These are phyloP conservation scores for Yamadazyma friedrichii DNA, from an alignment of 1,139 yeast genomes.

Conservation along the genomic window DNA sequence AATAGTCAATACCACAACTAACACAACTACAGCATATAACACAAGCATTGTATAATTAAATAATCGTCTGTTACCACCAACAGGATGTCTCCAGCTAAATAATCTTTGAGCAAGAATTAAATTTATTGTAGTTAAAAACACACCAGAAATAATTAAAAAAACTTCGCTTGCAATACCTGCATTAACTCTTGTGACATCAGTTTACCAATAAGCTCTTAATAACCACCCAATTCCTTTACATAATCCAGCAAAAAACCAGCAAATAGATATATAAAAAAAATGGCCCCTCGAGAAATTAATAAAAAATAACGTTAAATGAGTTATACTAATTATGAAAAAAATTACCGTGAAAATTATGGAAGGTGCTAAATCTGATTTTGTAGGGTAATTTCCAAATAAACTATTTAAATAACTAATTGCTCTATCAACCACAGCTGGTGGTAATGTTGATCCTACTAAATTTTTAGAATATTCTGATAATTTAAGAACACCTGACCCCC, in stretches of 20 bases:
- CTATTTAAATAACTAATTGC: conserved; percentile 45
- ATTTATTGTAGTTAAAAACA: conserved; percentile 36
- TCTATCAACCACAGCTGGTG: conserved; percentile 33
- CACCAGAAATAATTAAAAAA: conserved; percentile 33
- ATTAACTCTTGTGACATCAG: conserved; percentile 16
- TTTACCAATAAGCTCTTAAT: conserved; percentile 41
- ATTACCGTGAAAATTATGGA: conserved; percentile 56
- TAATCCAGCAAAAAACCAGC: conserved; percentile 52
- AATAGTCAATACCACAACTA: conserved; percentile 33
- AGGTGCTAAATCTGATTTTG: conserved; percentile 57
- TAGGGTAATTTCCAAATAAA: conserved; percentile 69
- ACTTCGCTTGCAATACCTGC: conserved; percentile 35
- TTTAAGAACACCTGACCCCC: conserved; percentile 14
- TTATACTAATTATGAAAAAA: conserved; percentile 47
- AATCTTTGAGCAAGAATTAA: conserved; percentile 43
- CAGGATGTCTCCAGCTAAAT: conserved; percentile 50
- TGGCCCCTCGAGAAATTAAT: conserved; percentile 61
- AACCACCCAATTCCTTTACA: conserved; percentile 61
- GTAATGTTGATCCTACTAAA: conserved; percentile 25
- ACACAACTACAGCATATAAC: conserved; percentile 29
- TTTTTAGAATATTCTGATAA: conserved; percentile 9
- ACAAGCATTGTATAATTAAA: conserved; percentile 37
- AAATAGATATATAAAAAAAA: conserved; percentile 56
- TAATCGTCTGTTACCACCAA: conserved; percentile 39
- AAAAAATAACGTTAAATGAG: conserved; percentile 50